phyloP scores from a whole-genome alignment of 2,329 filamentous ascomycete genomes.

The Colletotrichum orchidophilum region DNA sequence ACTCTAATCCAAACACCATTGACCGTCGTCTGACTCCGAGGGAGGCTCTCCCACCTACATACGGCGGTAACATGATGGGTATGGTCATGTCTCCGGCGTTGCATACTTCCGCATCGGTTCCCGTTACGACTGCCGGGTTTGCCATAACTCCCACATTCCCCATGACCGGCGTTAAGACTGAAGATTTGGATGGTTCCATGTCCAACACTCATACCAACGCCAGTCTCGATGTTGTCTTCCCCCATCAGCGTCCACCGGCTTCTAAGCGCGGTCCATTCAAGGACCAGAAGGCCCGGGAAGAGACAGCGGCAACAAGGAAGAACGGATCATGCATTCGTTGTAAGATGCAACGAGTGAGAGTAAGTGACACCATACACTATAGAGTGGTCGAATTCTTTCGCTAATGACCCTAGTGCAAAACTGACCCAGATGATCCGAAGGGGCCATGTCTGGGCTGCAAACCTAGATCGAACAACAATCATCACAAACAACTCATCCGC shows the following conservation, averaged over 20 bases:
- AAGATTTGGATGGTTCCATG: not conserved
- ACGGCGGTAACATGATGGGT: slow-evolving; percentile 9
- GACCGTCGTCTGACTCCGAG: not conserved
- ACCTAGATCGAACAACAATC: slow-evolving; percentile 56
- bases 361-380: slow-evolving; percentile 46
- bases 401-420: slow-evolving; percentile 57
- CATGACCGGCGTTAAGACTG: slow-evolving; percentile 34
- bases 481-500: slow-evolving; percentile 50
- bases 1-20: not conserved
- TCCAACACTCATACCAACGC: not conserved
- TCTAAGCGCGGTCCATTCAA: slow-evolving; percentile 64
- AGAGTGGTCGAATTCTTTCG: not conserved
- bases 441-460: slow-evolving; percentile 64
- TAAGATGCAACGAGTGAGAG: slow-evolving; percentile 69
- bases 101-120: slow-evolving; percentile 2
- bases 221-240: slow-evolving; percentile 45
- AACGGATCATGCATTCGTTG: slow-evolving; percentile 69
- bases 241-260: slow-evolving; percentile 47
- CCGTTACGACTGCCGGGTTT: slow-evolving; percentile 1
- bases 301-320: slow-evolving; percentile 66
- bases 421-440: slow-evolving; percentile 55
- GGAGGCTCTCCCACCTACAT: slow-evolving; percentile 13
- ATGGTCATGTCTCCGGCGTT: slow-evolving; percentile 11
- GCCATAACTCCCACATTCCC: not conserved
- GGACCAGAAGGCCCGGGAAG: slow-evolving; percentile 58